Conservation (phyloP, 495 filamentous ascomycete genomes). For the Podospora fimiseda region DNA sequence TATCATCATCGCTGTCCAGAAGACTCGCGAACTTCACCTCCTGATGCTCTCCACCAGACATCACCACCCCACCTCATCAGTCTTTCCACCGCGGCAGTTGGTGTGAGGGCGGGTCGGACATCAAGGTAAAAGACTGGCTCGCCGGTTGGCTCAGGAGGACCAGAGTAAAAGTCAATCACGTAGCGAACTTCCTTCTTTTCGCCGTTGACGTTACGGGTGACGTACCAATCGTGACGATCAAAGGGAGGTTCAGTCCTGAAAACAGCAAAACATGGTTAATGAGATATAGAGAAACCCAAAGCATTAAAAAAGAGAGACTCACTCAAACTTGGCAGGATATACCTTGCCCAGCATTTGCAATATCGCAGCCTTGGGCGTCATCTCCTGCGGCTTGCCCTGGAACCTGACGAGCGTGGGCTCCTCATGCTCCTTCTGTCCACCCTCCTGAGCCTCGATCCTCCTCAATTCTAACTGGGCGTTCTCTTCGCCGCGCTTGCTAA, state of each 20-base stretch:
- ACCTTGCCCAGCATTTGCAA: conserved; percentile 68
- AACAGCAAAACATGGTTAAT: too few relatives aligned
- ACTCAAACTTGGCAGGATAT: conserved; percentile 75
- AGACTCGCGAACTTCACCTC: conserved; percentile 50
- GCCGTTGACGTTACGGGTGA: conserved; percentile 59
- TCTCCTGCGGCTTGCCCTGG: conserved; percentile 77
- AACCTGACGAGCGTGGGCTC: conserved; percentile 76
- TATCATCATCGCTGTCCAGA: too few relatives aligned
- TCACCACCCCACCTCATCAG: conserved; percentile 85
- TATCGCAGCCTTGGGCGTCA: conserved; percentile 83
- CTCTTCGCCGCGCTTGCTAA: conserved; percentile 67
- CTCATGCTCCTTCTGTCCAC: conserved; percentile 22
- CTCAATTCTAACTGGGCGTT: conserved; percentile 30
- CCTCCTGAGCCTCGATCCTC: conserved; percentile 32
- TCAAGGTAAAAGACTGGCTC: conserved; percentile 96
- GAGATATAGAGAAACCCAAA: too few relatives aligned
- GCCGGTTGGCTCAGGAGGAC: conserved; percentile 75
- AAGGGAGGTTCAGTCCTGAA: conserved; percentile 76
- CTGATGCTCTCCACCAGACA: conserved; percentile 86
- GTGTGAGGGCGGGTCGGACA: conserved; percentile 91
- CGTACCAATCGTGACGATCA: conserved; percentile 96
- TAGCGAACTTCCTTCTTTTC: conserved; percentile 74
- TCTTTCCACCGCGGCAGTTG: conserved; percentile 73
- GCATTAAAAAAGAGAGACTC: too few relatives aligned
- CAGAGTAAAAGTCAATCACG: conserved; percentile 97